Percentiles rank a stretch among this genome's conserved stretches.
phyloP scores from a whole-genome alignment of 2,329 filamentous ascomycete species.

The Apiospora hydei region DNA sequence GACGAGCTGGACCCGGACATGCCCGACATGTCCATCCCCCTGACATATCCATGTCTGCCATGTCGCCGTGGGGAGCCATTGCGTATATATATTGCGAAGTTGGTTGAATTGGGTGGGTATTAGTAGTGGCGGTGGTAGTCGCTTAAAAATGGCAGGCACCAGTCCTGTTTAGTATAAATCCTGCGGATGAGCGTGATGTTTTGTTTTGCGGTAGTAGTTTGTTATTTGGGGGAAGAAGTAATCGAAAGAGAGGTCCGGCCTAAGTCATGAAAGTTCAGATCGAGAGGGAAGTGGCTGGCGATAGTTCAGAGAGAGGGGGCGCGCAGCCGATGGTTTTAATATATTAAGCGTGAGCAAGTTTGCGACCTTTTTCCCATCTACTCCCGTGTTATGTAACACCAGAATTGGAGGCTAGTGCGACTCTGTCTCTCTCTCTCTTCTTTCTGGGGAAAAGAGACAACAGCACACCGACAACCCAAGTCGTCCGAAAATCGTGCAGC shows the following conservation, averaged over 20 bases:
- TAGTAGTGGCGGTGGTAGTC: background rate
- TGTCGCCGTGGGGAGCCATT: slow-evolving; percentile 24
- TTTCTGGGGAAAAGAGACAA: background rate
- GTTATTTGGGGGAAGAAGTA: background rate
- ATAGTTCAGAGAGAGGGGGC: background rate
- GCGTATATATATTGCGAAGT: background rate
- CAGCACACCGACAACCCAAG: background rate
- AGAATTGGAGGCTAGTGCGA: slow-evolving; percentile 18
- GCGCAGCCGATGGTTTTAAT: background rate
- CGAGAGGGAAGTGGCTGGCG: background rate
- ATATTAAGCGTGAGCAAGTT: slow-evolving; percentile 17
- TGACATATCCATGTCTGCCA: slow-evolving; percentile 19
- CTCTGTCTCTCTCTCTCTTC: background rate
- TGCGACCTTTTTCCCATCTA: background rate
- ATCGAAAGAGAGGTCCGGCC: slow-evolving; percentile 8
- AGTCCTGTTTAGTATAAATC: slow-evolving; percentile 6
- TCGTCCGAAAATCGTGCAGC: background rate
- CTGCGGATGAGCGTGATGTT: background rate
- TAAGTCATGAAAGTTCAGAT: slow-evolving; percentile 2
- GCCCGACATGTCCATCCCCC: slow-evolving; percentile 36
- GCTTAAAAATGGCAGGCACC: background rate
- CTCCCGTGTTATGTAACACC: slow-evolving; percentile 6
- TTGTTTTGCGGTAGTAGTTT: background rate
- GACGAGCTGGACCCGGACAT: slow-evolving; percentile 26
- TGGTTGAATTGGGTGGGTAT: background rate